Percentiles rank a stretch among this genome's conserved stretches.
phyloP scores from a whole-genome alignment of 257 asterid species.

The Solanum sejunctum region DNA sequence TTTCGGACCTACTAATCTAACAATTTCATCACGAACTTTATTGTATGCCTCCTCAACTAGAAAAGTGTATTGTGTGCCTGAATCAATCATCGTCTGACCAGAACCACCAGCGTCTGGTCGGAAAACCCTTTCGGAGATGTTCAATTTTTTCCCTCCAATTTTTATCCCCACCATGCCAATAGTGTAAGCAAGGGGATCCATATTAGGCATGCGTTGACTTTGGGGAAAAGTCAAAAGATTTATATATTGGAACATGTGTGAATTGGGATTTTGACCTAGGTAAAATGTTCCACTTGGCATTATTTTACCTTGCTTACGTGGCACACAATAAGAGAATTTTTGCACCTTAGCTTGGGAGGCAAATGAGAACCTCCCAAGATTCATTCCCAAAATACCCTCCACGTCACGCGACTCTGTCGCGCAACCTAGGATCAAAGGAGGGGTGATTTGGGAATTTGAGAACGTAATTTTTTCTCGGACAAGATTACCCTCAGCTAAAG shows the following conservation, averaged over 20 bases:
- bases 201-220: conserved; percentile 56
- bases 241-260: conserved; percentile 27
- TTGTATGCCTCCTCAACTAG: conserved; percentile 52
- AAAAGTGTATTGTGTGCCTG: conserved; percentile 82
- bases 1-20: conserved; percentile 35
- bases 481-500: conserved; percentile 82
- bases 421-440: conserved; percentile 75
- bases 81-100: conserved; percentile 81
- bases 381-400: conserved; percentile 90
- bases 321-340: conserved; percentile 80
- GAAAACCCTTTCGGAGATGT: conserved; percentile 38
- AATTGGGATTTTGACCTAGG: conserved; percentile 65
- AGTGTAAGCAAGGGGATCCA: conserved; percentile 73
- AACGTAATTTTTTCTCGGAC: conserved; percentile 53
- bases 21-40: conserved; percentile 41
- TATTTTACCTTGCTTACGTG: conserved; percentile 16
- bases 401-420: conserved; percentile 42
- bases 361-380: conserved; percentile 60
- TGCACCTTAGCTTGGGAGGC: conserved; percentile 52
- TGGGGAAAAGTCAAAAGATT: conserved; percentile 37
- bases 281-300: conserved; percentile 49
- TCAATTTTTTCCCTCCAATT: conserved; percentile 43
- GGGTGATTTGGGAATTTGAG: conserved; percentile 46
- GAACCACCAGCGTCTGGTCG: conserved; percentile 64
- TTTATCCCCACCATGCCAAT: conserved; percentile 42